These are phyloP conservation scores for Apiotrichum laibachii DNA, from an alignment of 1,284 basidiomycete species.

Conservation along the genomic window DNA sequence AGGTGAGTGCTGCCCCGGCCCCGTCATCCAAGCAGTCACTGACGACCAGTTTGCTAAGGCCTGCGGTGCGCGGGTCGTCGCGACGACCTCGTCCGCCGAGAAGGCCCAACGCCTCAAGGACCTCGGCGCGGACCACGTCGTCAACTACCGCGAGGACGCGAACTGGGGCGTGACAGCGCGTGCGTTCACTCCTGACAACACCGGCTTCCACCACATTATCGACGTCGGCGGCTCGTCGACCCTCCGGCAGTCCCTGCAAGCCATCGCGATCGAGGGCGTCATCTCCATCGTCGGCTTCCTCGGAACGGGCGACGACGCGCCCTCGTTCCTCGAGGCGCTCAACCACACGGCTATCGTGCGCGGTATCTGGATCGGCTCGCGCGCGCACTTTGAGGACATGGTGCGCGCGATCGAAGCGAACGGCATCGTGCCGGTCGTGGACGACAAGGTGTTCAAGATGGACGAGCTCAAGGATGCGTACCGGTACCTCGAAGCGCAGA, in stretches of 20 bases:
- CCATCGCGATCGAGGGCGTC: constrained; percentile 54
- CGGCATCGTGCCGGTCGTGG: constrained; percentile 46
- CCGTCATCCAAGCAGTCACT: not conserved
- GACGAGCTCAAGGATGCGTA: constrained; percentile 49
- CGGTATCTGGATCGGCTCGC: constrained; percentile 33
- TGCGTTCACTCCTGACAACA: constrained; percentile 30
- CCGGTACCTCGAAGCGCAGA: constrained; percentile 38
- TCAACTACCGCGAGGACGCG: constrained; percentile 30
- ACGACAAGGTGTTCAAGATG: constrained; percentile 48
- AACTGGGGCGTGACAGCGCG: constrained; percentile 47
- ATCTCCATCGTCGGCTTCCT: constrained; percentile 58
- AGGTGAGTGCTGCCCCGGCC: constrained; percentile 22
- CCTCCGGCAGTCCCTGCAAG: constrained; percentile 54
- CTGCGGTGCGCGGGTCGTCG: constrained; percentile 45
- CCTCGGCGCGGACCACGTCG: constrained; percentile 43
- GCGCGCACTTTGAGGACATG: constrained; percentile 50
- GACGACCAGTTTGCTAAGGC: constrained; percentile 49
- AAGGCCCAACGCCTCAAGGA: constrained; percentile 39
- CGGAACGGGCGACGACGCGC: constrained; percentile 2
- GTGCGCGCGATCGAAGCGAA: constrained; percentile 43
- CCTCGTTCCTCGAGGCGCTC: constrained; percentile 5
- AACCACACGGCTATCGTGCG: constrained; percentile 14
- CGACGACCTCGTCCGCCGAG: constrained; percentile 46
- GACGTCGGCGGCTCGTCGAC: constrained; percentile 61
- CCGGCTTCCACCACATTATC: constrained; percentile 61